A percentile compares a stretch with the other conserved stretches of the same genome.
Evolutionary conservation across 257 asterid species (phyloP).

Genomic region (Solanum chmielewskii): DNA sequence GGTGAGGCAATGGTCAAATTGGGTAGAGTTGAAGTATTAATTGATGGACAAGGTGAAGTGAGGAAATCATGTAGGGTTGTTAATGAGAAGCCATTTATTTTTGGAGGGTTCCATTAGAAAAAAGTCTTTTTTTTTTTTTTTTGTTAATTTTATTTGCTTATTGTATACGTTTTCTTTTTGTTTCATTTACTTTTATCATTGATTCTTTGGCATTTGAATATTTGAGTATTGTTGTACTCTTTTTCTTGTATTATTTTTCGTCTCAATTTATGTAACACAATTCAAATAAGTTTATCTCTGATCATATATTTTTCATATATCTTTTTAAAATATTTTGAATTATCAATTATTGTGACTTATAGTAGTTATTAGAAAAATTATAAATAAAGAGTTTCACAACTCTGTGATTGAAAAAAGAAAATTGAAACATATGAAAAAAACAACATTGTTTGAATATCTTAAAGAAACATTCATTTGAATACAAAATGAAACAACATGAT

Average conservation of each 20-base stretch:
- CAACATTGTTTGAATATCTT: background rate
- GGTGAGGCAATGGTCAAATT: constrained; percentile 52
- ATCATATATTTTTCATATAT: too few species aligned
- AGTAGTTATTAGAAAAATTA: too few species aligned
- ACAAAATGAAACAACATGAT: background rate
- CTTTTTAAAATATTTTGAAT: too few species aligned
- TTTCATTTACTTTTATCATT: background rate
- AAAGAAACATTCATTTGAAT: background rate
- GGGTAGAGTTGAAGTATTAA: constrained; percentile 41
- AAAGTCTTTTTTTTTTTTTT: background rate
- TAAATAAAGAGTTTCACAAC: too few species aligned
- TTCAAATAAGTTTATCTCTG: too few species aligned
- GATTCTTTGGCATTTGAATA: background rate
- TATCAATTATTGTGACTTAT: fast-evolving
- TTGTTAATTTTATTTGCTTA: background rate
- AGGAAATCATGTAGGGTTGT: constrained; percentile 15
- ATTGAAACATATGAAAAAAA: background rate
- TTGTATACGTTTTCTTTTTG: background rate
- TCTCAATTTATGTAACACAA: too few species aligned
- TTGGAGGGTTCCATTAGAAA: background rate
- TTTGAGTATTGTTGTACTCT: background rate
- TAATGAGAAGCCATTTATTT: background rate
- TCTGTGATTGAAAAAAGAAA: too few species aligned
- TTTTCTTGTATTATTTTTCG: background rate
- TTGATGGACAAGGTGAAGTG: constrained; percentile 33